Evolutionary conservation across 2,329 filamentous ascomycete genomes (phyloP), one percentile per base, ranked within the genome.

Genomic region (Ploettnerulaceae sp.): DNA sequence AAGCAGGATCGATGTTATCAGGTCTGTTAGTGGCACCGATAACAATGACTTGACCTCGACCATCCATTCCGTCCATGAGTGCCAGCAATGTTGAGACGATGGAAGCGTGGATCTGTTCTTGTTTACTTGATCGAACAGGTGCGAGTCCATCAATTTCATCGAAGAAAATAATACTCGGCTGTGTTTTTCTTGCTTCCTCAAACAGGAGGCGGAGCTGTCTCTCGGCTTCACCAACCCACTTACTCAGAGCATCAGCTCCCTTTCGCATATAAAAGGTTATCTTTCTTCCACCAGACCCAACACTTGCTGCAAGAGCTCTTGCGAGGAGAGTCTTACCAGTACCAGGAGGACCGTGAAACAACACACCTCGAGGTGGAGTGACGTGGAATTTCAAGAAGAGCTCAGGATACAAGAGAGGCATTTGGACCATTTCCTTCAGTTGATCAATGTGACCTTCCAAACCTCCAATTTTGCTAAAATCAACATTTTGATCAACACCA

Each of bases 181-280:
- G 93, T 1, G 86, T 97, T 65, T 89, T 93, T 52, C 91, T 79
- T 12, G 93, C 93, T 67, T 98, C 93, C 60, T 97, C 93, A 55
- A 98, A 98, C 4, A 98, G 75, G 47, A 97, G 71, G 35, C 93
- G 83, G 44, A 98, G 78, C 64, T 98, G 93, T 67, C 91, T 85
- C 69, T 98, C 93, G 7, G 94, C 93, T 68, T 98, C 93, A 63
- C 93, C 93, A 42, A 98, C 93, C 93, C 93, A 98, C 69, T 98
- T 98, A 67, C 90, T 96, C 52, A 98, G 72, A 12, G 90, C 90
- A 75, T 98, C 93, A 18, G 93, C 94, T 64, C 93, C 94, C 68
- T 98, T 98, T 51, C 93, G 85, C 93, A 98, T 98, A 68, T 97
- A 98, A 60, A 98, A 98, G 0, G 90, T 97, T 54, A 98, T 93